Evolutionary conservation across 768 basidiomycete species (phyloP), one percentile per base, ranked within the genome.

Genomic region (Boletus coccyginus): DNA sequence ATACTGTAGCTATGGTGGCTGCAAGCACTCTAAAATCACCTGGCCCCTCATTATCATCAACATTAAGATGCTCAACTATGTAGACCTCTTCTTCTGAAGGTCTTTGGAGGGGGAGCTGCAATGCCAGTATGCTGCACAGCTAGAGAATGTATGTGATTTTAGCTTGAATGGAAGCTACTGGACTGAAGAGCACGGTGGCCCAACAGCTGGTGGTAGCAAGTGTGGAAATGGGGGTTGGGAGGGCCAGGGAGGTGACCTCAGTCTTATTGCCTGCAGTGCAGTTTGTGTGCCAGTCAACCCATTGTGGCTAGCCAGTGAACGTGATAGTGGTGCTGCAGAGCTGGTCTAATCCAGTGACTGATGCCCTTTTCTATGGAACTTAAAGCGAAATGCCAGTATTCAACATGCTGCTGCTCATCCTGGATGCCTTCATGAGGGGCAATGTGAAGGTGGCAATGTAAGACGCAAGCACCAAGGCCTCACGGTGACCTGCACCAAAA

Each of bases 271-370:
- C 19, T 2, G 1, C 40, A 33, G 3, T n/a, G n/a, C n/a, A n/a
- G n/a, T n/a, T n/a, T n/a, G n/a, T n/a, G n/a, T n/a, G n/a, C n/a
- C 2, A 7, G 1, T 10, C 40, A 0, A 19, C 40, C 0, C 6
- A 19, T 31, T 0, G 10, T 7, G 13, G 39, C 2, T 32, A 7
- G 3, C 50, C 50, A 8, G 50, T 19, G 3, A 50, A 50, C 8
- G 5, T 32, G 4, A 12, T 50, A 0, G 17, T 21, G 0, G 5
- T 50, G 4, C 31, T 42, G 2, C 12, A 41, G 1, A 42, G 7
- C 0, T 8, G 11, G 7, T 50, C 7, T 2, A 14, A 50, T n/a
- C 27, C 29, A 7, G 9, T 5, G 3, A 50, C 50, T 3, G 40
- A 40, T 2, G 50, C n/a, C 1, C 12, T 50, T 1, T 14, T 19